A percentile compares a stretch with the other conserved stretches of the same genome.
Conservation (phyloP, 2,329 filamentous ascomycete species). For the Aspergillus pseudoviridinutans region DNA sequence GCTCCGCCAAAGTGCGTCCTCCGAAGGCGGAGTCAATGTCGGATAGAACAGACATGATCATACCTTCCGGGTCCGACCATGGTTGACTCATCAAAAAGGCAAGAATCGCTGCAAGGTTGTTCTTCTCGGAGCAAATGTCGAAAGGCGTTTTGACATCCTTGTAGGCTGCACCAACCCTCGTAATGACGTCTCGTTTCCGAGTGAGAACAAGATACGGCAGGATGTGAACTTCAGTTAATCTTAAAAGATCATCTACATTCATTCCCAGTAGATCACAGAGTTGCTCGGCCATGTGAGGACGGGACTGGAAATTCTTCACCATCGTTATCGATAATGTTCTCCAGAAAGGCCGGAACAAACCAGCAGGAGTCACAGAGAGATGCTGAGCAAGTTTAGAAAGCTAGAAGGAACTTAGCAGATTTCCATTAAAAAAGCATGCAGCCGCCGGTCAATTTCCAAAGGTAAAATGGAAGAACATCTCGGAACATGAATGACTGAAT, state of each 20-base stretch:
- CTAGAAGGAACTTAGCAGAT: conserved; percentile 28
- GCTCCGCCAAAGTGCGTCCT: conserved; percentile 59
- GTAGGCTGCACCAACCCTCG: conserved; percentile 71
- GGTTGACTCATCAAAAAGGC: conserved; percentile 56
- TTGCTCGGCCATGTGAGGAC: conserved; percentile 76
- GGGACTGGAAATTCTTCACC: conserved; percentile 73
- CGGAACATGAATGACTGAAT: not conserved
- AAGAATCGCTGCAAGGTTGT: conserved; percentile 57
- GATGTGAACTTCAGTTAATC: conserved; percentile 73
- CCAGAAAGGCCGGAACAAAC: conserved; percentile 85
- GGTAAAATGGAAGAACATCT: not conserved
- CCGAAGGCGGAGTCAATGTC: conserved; percentile 68
- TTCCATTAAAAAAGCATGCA: not conserved
- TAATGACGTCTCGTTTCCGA: conserved; percentile 72
- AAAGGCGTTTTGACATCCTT: conserved; percentile 52
- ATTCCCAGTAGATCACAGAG: conserved; percentile 78
- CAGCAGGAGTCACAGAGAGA: conserved; percentile 58
- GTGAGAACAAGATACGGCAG: conserved; percentile 81
- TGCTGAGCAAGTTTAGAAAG: conserved; percentile 68
- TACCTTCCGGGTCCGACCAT: conserved; percentile 62
- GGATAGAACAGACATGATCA: conserved; percentile 64
- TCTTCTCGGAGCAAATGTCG: conserved; percentile 57
- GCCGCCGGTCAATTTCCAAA: not conserved
- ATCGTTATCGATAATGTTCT: conserved; percentile 75
- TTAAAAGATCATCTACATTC: conserved; percentile 68